Evolutionary conservation across 2,329 filamentous ascomycete species (phyloP).

Genomic region (Aspergillus caelatus): DNA sequence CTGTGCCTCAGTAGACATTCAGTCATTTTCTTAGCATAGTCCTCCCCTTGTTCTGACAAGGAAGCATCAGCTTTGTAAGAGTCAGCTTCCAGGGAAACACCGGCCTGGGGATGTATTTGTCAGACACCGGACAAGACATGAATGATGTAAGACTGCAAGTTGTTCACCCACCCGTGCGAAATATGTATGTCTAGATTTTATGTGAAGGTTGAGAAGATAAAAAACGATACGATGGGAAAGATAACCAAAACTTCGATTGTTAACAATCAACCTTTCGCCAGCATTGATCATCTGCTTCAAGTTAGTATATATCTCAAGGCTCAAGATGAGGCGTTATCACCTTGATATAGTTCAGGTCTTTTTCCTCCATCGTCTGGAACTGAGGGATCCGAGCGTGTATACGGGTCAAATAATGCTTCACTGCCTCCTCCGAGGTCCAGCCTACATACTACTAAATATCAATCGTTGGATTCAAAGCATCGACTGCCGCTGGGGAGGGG

Average conservation of each 20-base stretch:
- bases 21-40: conserved; percentile 84
- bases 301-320: conserved; percentile 16
- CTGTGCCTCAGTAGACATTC: conserved; percentile 81
- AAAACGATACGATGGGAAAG: conserved; percentile 97
- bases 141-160: background rate
- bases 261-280: conserved; percentile 88
- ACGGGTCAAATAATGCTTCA: conserved; percentile 84
- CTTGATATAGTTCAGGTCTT: conserved; percentile 94
- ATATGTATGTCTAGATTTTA: conserved; percentile 91
- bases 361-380: conserved; percentile 95
- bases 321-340: conserved; percentile 26
- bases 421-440: conserved; percentile 90
- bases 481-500: conserved; percentile 9
- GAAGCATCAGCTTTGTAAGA: conserved; percentile 90
- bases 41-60: conserved; percentile 75
- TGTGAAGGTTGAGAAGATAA: conserved; percentile 95
- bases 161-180: conserved; percentile 68
- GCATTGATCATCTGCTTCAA: conserved; percentile 83
- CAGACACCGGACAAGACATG: conserved; percentile 9
- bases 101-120: conserved; percentile 54
- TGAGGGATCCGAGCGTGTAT: conserved; percentile 92
- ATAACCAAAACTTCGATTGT: conserved; percentile 96
- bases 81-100: conserved; percentile 83
- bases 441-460: conserved; percentile 69
- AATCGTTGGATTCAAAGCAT: conserved; percentile 9